Base-by-base conservation (phyloP, 352 stramenopile genomes). In the Globisporangium takayamanum region DNA sequence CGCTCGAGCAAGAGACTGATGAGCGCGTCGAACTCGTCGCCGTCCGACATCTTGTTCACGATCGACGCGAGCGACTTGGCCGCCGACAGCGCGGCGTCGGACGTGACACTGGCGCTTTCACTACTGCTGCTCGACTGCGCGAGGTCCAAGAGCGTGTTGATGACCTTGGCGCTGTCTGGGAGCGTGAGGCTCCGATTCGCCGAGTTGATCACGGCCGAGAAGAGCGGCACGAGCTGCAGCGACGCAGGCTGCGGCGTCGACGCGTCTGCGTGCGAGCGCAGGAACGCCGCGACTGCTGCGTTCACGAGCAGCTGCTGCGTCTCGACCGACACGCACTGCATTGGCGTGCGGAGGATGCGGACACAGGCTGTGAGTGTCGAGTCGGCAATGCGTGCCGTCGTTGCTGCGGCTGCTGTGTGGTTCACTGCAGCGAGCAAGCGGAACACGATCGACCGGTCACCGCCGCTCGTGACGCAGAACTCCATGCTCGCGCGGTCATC, bases 31-130 rank as follows among this genome's bases (percentile, higher is more conserved):
- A 93, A 89, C 60, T 92, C 79, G 42, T 78, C 74, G 37, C 83
- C 81, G 44, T 94, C 85, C 33, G 78, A 76, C 77, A 92, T 91
- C 53, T 92, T 92, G 77, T 94, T 94, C 61, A 94, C 75, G 56
- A 93, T 89, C 18, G 85, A 92, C 25, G 81, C 85, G 8, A 94
- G 70, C 11, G 85, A 84, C 56, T 92, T 90, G 45, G 83, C 74
- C 0, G 82, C 69, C 8, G 78, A 88, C 1, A 89, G 63, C 42
- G 82, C 77, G 30, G 78, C 76, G 45, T 89, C 76, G 0, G 62
- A 50, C 54, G 72, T 73, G 25, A 92, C 37, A 2, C 59, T 57
- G 0, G 50, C 50, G 3, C 45, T 64, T 15, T 25, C 41, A 57
- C 46, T 66, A 33, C 5, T 33, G 55, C 61, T 63, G 7, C 64